Base-by-base conservation (phyloP, 768 basidiomycete genomes). In the Megacollybia marginata region DNA sequence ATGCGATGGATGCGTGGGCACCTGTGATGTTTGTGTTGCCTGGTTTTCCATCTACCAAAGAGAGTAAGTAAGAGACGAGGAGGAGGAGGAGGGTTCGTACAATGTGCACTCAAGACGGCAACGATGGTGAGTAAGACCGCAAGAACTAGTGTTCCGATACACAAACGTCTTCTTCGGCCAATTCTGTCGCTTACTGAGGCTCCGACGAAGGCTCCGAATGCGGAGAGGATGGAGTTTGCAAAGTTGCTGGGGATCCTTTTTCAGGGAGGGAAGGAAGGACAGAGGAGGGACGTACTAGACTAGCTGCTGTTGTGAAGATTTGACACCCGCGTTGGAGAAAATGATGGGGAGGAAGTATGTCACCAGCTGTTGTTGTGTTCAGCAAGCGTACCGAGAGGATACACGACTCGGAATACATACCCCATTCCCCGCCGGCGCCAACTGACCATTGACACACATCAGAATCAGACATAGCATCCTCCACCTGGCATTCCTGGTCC, bases 381-480 rank as follows among this genome's bases (percentile, higher is more conserved):
- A 36, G 9, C 13, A 48, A 28, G 13, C 16, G 42, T 2, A n/a
- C 28, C 19, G 16, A 23, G 13, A 54, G 16, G 31, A 33, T 11
- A 16, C 16, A 2, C 10, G 23, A 23, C n/a, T n/a, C n/a, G n/a
- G n/a, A 23, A 49, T 19, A 18, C 58, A 20, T 34, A 59, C 57
- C 16, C 60, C 60, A 44, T 62, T 62, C 8, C 60, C 60, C 4
- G 60, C n/a, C n/a, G n/a, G n/a, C n/a, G n/a, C 60, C 7, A 62
- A 47, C 40, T 62, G 60, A 36, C 60, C 60, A 47, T 62, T 62
- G 35, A 59, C 36, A 55, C 49, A 47, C 60, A 62, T 62, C 38
- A 62, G 52, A 2, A 54, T 13, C n/a, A 62, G 50, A 33, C 57
- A 60, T 12, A 54, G 33, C 60, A 62, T 62, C n/a, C 60, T 52